These are phyloP conservation scores for Cordyceps cateniannulata DNA, from an alignment of 2,329 filamentous ascomycete species.

Conservation along the genomic window DNA sequence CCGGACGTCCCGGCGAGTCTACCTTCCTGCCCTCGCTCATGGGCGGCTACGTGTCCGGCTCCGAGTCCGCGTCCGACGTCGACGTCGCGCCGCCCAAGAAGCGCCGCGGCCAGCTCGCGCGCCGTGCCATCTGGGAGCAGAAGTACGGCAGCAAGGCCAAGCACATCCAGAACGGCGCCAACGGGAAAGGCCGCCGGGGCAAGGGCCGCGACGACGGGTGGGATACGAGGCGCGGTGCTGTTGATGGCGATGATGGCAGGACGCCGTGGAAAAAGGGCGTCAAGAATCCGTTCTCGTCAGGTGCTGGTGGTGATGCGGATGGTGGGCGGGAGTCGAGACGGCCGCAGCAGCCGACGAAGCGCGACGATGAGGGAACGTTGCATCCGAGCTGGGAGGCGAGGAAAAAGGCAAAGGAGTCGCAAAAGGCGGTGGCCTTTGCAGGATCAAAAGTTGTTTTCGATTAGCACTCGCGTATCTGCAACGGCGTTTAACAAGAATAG, in stretches of 20 bases:
- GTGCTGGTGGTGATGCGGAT: slow-evolving; percentile 3
- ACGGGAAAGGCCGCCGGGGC: slow-evolving; percentile 19
- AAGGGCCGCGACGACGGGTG: slow-evolving; percentile 43
- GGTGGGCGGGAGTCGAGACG: slow-evolving; percentile 11
- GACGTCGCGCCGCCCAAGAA: slow-evolving; percentile 58
- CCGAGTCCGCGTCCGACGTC: slow-evolving; percentile 62
- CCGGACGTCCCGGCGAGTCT: slow-evolving; percentile 33
- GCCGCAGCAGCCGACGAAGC: slow-evolving; percentile 27
- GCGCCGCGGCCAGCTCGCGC: slow-evolving; percentile 73
- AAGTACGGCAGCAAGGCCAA: slow-evolving; percentile 69
- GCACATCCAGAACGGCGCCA: slow-evolving; percentile 46
- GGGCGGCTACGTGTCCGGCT: slow-evolving; percentile 73
- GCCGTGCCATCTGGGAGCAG: slow-evolving; percentile 73
- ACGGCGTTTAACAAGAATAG: neutral
- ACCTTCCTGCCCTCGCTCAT: slow-evolving; percentile 71
- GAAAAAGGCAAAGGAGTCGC: slow-evolving; percentile 53
- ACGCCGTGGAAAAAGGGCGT: slow-evolving; percentile 51
- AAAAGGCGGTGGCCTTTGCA: slow-evolving; percentile 45
- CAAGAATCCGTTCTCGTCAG: slow-evolving; percentile 27
- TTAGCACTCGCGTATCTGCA: slow-evolving; percentile 22
- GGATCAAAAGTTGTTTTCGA: slow-evolving; percentile 56
- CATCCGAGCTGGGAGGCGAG: slow-evolving; percentile 62
- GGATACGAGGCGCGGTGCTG: slow-evolving; percentile 52
- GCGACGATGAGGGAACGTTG: slow-evolving; percentile 46
- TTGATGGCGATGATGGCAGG: slow-evolving; percentile 32